These are phyloP conservation scores for Ulvella scutata DNA, from an alignment of 139 green algal genomes.

Conservation along the genomic window DNA sequence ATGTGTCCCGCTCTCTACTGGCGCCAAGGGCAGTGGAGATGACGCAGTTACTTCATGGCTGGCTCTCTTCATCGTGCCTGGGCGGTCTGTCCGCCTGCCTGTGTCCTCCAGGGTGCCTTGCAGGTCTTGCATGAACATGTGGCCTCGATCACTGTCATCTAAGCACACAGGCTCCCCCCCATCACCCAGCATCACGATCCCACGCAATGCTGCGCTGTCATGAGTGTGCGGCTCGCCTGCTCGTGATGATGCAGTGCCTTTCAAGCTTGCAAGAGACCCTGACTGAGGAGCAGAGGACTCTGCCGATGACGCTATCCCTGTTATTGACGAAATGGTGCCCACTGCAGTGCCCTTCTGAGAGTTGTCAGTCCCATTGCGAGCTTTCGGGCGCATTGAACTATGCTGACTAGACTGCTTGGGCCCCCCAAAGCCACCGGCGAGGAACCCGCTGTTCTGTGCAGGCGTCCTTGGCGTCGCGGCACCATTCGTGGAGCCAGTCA, in stretches of 20 bases:
- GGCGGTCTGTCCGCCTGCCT: background rate
- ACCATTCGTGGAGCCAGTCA: too few relatives aligned
- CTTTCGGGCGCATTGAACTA: background rate
- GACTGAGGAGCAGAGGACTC: background rate
- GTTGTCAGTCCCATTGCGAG: background rate
- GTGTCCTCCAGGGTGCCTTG: too few relatives aligned
- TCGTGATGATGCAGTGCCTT: background rate
- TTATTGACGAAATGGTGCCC: too few relatives aligned
- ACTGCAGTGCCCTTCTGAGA: background rate
- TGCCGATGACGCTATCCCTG: too few relatives aligned
- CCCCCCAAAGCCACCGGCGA: too few relatives aligned
- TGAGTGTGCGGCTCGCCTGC: background rate
- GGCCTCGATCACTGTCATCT: background rate
- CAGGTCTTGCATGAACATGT: too few relatives aligned
- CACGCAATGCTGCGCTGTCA: background rate
- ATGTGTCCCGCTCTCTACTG: background rate
- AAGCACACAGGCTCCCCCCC: background rate
- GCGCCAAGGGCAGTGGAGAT: background rate
- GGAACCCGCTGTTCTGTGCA: too few relatives aligned
- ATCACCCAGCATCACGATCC: background rate
- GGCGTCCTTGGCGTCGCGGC: too few relatives aligned
- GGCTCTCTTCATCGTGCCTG: background rate
- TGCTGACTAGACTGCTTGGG: too few relatives aligned
- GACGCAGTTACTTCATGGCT: background rate
- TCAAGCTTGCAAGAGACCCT: too few relatives aligned